Evolutionary conservation across 208 protist genomes (phyloP).

Genomic region (Crithidia fasciculata): DNA sequence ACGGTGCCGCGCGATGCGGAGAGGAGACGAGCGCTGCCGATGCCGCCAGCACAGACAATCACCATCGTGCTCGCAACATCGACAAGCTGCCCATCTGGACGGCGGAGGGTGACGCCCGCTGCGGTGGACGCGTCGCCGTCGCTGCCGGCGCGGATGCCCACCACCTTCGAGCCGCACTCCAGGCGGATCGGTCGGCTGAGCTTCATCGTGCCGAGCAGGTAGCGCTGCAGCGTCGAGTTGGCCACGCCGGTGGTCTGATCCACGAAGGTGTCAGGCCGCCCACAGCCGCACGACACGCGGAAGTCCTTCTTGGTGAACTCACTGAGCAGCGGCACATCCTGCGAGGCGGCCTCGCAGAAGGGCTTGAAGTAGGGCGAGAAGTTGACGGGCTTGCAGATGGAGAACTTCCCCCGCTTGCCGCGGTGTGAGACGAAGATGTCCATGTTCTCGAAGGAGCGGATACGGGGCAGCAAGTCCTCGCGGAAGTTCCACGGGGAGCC

Average conservation of each 20-base stretch:
- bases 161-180: constrained; percentile 58
- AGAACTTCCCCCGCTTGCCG: constrained; percentile 72
- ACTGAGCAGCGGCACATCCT: constrained; percentile 69
- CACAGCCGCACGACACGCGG: constrained; percentile 53
- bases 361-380: constrained; percentile 76
- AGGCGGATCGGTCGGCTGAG: constrained; percentile 70
- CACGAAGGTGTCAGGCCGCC: constrained; percentile 64
- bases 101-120: constrained; percentile 56
- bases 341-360: constrained; percentile 76
- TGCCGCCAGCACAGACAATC: constrained; percentile 63
- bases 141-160: constrained; percentile 41
- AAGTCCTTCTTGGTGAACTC: constrained; percentile 76
- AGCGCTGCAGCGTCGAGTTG: constrained; percentile 77
- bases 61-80: constrained; percentile 59
- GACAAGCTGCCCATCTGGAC: constrained; percentile 44
- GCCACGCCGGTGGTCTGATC: constrained; percentile 57
- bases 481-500: constrained; percentile 71
- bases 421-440: constrained; percentile 69
- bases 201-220: constrained; percentile 69
- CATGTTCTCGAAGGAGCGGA: constrained; percentile 68
- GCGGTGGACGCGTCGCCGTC: constrained; percentile 32
- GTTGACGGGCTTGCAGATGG: constrained; percentile 58
- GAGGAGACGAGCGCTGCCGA: constrained; percentile 69
- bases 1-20: constrained; percentile 52
- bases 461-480: constrained; percentile 66